A percentile compares a stretch with the other conserved stretches of the same genome.
These are phyloP conservation scores for Talaromyces sp. DNA, from an alignment of 2,329 filamentous ascomycete genomes.

Conservation along the genomic window DNA sequence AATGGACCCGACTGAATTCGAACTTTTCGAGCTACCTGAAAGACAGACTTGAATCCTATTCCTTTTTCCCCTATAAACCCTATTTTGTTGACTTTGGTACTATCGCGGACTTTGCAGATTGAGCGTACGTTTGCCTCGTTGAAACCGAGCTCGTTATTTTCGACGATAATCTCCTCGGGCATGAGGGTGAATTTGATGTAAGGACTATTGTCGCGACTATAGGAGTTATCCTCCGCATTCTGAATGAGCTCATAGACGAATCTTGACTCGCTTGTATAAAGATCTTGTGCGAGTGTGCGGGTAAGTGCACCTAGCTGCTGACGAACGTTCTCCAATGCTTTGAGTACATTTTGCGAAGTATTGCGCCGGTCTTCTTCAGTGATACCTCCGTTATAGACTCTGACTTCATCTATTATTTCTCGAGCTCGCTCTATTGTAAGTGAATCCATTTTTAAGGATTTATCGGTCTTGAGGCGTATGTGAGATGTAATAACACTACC, in stretches of 20 bases:
- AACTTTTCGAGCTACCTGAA: slow-evolving; percentile 34
- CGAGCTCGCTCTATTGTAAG: not conserved
- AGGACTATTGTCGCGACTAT: not conserved
- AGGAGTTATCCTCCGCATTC: not conserved
- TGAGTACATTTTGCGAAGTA: not conserved
- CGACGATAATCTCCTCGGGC: not conserved
- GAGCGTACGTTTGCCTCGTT: not conserved
- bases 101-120: not conserved
- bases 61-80: slow-evolving; percentile 34
- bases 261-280: not conserved
- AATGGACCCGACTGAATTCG: slow-evolving; percentile 40
- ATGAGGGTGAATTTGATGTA: not conserved
- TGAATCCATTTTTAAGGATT: not conserved
- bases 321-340: not conserved
- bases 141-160: not conserved
- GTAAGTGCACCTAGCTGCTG: not conserved
- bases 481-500: not conserved
- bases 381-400: not conserved
- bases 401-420: not conserved
- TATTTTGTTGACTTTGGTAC: slow-evolving; percentile 28
- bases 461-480: not conserved
- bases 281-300: not conserved
- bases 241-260: not conserved
- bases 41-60: slow-evolving; percentile 38
- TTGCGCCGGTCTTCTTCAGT: not conserved